Evolutionary conservation across 2,329 filamentous ascomycete species (phyloP).

Genomic region (Calonectria henricotiae): DNA sequence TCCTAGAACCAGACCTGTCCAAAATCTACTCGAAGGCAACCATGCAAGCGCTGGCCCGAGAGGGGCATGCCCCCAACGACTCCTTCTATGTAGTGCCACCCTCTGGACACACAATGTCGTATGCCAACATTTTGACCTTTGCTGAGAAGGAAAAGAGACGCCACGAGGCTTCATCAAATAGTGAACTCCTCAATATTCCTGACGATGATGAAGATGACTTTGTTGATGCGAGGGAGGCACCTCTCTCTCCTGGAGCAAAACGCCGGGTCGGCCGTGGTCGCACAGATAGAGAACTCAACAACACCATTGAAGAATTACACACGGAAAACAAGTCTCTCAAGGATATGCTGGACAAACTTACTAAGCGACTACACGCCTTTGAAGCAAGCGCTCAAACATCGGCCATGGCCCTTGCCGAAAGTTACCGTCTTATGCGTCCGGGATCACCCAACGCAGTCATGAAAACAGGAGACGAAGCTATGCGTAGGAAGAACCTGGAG

Average conservation of each 20-base stretch:
- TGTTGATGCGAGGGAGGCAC: constrained; percentile 86
- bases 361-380: constrained; percentile 91
- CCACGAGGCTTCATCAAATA: constrained; percentile 67
- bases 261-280: constrained; percentile 61
- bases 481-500: constrained; percentile 72
- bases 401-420: constrained; percentile 89
- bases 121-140: constrained; percentile 88
- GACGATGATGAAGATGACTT: constrained; percentile 89
- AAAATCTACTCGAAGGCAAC: constrained; percentile 90
- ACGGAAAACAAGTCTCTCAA: constrained; percentile 92
- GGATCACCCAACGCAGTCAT: constrained; percentile 65
- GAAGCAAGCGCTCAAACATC: constrained; percentile 93
- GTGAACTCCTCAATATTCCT: constrained; percentile 65
- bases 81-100: constrained; percentile 97
- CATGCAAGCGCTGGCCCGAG: constrained; percentile 82
- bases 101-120: constrained; percentile 91
- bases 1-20: constrained; percentile 78
- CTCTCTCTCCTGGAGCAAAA: constrained; percentile 63
- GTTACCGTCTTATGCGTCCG: constrained; percentile 76
- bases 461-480: constrained; percentile 55
- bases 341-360: constrained; percentile 87
- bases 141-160: constrained; percentile 78
- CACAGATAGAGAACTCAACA: constrained; percentile 67
- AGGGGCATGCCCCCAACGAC: constrained; percentile 76
- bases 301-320: constrained; percentile 88